Percentiles rank a stretch among this genome's conserved stretches.
Evolutionary conservation across 768 basidiomycete species (phyloP).

Genomic region (Mycena galericulata): DNA sequence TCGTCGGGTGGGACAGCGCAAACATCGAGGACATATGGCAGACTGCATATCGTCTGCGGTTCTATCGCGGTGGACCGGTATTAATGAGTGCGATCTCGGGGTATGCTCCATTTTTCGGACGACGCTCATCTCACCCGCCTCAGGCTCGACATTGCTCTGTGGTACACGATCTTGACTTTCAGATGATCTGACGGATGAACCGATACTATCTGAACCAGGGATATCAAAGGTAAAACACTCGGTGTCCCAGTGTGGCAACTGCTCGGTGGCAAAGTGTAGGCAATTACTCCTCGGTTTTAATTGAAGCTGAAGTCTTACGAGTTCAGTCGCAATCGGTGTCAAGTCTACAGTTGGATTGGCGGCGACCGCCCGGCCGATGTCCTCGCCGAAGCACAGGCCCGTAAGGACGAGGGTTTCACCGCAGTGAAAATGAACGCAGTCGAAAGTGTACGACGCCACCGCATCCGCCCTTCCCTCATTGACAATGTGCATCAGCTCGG

Average conservation of each 20-base stretch:
- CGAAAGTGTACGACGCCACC: conserved; percentile 46
- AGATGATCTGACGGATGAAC: too few relatives aligned
- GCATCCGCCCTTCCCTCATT: neutral
- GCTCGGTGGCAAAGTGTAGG: conserved; percentile 70
- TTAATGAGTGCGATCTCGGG: conserved; percentile 54
- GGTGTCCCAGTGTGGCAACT: conserved; percentile 75
- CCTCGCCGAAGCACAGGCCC: conserved; percentile 59
- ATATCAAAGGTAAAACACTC: conserved; percentile 83
- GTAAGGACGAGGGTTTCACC: conserved; percentile 74
- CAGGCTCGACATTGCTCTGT: conserved; percentile 76
- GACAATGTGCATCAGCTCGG: conserved; percentile 44
- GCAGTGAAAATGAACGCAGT: conserved; percentile 82
- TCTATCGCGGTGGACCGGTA: conserved; percentile 80
- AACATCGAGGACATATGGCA: conserved; percentile 83
- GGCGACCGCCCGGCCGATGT: conserved; percentile 68
- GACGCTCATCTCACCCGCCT: conserved; percentile 57
- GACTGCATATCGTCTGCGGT: conserved; percentile 71
- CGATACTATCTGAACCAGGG: conserved; percentile 45
- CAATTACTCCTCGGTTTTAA: neutral
- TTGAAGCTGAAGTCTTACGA: neutral
- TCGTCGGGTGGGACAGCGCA: conserved; percentile 71
- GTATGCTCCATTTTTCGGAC: neutral
- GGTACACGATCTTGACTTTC: conserved; percentile 36
- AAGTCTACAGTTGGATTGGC: conserved; percentile 72
- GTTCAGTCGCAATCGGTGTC: conserved; percentile 58